Base-by-base conservation (phyloP, 164 flowering plant genomes). In the Liquidambar formosana region DNA sequence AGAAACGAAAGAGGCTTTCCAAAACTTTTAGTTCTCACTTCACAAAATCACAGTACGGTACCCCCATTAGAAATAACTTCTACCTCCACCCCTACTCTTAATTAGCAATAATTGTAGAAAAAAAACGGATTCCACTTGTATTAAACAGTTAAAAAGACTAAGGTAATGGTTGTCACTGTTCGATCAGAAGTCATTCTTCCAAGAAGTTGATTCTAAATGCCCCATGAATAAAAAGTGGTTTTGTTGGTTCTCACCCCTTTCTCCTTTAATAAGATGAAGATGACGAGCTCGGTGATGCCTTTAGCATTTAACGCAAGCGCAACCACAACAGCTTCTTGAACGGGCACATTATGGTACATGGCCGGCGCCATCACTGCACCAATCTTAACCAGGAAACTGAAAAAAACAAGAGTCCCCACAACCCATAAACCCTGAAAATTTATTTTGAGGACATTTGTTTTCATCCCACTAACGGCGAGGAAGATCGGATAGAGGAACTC, bases 271-370 rank as follows among this genome's bases (percentile, higher is more conserved):
- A 77, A 8, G 44, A 64, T 80, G 74, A 21, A 80, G 41, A 84
- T 1, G 33, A 57, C 25, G 18, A 84, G 75, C 65, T 84, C 85
- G 1, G 54, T 49, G n/a, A 81, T 68, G 67, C 88, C 88, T 51
- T 63, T 70, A 0, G 78, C 71, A 43, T 79, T 80, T 53, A 82
- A 5, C 41, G 76, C 46, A 16, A 82, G 59, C 2, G 77, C 76
- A 6, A 80, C 72, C 6, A 75, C 76, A 9, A 80, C 14, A 49
- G 84, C 70, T 1, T 82, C 80, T 5, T 51, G 62, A 2, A n/a
- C 0, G 8, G 75, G 69, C 4, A 80, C 23, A n/a, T 75, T 21
- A 23, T 38, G 5, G 57, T 54, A 71, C 14, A 60, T 1, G 12
- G 81, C 75, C 0, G 75, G 49, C 4, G 73, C 0, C 47, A 80